Conservation (phyloP, 2,329 filamentous ascomycete genomes). For the Phyllosticta capitalensis region DNA sequence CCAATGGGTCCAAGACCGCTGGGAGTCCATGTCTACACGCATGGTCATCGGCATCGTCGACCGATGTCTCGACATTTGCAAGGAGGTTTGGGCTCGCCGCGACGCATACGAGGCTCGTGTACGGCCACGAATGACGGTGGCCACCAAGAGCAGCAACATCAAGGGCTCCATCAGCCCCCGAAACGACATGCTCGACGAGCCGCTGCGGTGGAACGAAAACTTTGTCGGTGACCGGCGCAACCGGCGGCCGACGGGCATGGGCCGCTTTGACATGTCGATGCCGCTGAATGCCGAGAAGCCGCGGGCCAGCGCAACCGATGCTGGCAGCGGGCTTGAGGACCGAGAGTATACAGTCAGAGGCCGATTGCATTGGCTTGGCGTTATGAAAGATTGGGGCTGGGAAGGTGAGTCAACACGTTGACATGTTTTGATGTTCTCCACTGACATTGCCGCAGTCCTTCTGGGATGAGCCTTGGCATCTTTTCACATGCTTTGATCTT, state of each 20-base stretch:
- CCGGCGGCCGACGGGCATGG: constrained; percentile 19
- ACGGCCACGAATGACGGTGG: constrained; percentile 4
- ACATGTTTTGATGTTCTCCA: neutral
- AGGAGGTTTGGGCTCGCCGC: constrained; percentile 57
- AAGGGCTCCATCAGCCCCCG: neutral
- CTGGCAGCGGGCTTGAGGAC: constrained; percentile 37
- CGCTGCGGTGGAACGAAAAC: constrained; percentile 18
- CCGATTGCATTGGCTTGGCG: constrained; percentile 57
- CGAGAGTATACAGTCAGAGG: constrained; percentile 56
- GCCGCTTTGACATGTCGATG: constrained; percentile 14
- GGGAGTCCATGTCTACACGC: constrained; percentile 50
- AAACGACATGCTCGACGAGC: constrained; percentile 12
- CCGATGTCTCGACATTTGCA: constrained; percentile 53
- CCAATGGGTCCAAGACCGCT: constrained; percentile 54
- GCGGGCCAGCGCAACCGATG: constrained; percentile 19
- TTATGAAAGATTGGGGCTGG: constrained; percentile 66
- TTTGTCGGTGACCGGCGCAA: constrained; percentile 3
- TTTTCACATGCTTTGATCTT: neutral
- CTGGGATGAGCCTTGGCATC: constrained; percentile 1
- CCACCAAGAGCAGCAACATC: constrained; percentile 9
- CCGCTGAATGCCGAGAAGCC: constrained; percentile 18
- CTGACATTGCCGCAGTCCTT: constrained; percentile 8
- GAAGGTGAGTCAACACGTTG: constrained; percentile 45
- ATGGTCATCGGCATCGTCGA: constrained; percentile 61
- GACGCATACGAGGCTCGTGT: constrained; percentile 41